Percentiles rank a stretch among this genome's conserved stretches.
Conservation (phyloP, 805 yeast species). For the Metschnikowia amazonensis region DNA sequence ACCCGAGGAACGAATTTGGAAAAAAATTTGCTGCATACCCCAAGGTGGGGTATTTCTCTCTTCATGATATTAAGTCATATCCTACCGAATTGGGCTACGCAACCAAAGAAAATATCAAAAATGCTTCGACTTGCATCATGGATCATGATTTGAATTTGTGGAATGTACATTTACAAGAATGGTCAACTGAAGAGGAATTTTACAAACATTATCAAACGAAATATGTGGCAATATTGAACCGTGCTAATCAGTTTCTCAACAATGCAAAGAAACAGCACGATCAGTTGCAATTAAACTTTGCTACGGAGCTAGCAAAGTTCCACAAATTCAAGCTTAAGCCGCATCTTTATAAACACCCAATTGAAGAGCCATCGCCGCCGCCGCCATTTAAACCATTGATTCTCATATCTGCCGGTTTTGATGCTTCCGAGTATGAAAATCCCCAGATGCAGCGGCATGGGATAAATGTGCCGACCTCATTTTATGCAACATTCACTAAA, state of each 20-base stretch:
- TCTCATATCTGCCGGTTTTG: conserved; percentile 83
- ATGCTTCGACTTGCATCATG: conserved; percentile 74
- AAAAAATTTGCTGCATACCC: conserved; percentile 46
- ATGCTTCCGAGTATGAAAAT: conserved; percentile 79
- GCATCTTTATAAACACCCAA: conserved; percentile 25
- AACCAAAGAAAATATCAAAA: conserved; percentile 61
- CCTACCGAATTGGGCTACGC: conserved; percentile 82
- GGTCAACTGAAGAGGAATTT: conserved; percentile 62
- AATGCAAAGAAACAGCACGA: conserved; percentile 45
- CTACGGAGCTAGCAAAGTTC: conserved; percentile 24
- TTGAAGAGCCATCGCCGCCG: conserved; percentile 33
- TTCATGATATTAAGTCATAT: conserved; percentile 82
- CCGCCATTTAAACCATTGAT: conserved; percentile 47
- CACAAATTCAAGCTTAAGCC: conserved; percentile 33
- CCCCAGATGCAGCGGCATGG: conserved; percentile 83
- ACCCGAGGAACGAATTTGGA: conserved; percentile 47
- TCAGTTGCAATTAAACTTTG: conserved; percentile 27
- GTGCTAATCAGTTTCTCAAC: conserved; percentile 64
- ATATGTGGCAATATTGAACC: conserved; percentile 57
- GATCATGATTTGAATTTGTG: conserved; percentile 77
- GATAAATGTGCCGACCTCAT: conserved; percentile 76
- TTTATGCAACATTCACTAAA: conserved; percentile 65
- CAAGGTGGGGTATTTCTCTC: conserved; percentile 74
- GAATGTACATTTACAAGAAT: conserved; percentile 77
- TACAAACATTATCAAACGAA: conserved; percentile 54